Conservation (phyloP, 1,284 basidiomycete species). For the Caloboletus firmus region DNA sequence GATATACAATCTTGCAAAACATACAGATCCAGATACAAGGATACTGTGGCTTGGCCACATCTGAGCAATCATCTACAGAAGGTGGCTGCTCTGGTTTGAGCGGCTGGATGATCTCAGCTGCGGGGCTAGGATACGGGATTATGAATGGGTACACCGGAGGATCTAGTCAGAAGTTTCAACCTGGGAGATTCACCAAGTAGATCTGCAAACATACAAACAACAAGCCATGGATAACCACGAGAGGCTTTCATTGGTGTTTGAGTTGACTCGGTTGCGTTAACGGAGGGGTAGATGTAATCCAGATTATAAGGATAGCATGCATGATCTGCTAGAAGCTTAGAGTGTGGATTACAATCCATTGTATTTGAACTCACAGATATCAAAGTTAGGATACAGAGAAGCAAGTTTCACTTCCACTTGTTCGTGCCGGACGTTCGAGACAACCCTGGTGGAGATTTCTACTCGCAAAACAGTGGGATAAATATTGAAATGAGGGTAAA, state of each 20-base stretch:
- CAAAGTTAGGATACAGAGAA: slow-evolving; percentile 17
- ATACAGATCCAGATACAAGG: slow-evolving; percentile 24
- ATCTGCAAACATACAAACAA: slow-evolving; percentile 22
- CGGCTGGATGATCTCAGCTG: slow-evolving; percentile 7
- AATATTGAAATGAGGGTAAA: slow-evolving; percentile 34
- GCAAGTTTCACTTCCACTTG: slow-evolving; percentile 9
- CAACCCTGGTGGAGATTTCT: slow-evolving; percentile 3
- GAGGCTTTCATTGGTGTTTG: not conserved
- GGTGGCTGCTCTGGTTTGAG: slow-evolving; percentile 1
- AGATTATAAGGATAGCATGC: slow-evolving; percentile 26
- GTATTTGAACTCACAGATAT: slow-evolving; percentile 24
- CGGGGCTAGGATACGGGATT: slow-evolving; percentile 18
- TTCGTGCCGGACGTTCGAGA: not conserved
- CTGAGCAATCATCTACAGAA: not conserved
- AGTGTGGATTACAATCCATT: not conserved
- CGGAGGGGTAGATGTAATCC: slow-evolving; percentile 21
- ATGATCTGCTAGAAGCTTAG: slow-evolving; percentile 18
- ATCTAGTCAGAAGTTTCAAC: slow-evolving; percentile 16
- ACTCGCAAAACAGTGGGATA: slow-evolving; percentile 21
- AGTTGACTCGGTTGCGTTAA: not conserved
- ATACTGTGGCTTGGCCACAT: slow-evolving; percentile 10
- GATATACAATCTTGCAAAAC: not conserved
- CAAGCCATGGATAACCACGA: slow-evolving; percentile 26
- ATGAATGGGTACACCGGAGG: slow-evolving; percentile 25
- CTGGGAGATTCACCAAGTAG: not conserved